Conservation (phyloP, 2,329 filamentous ascomycete genomes). For the Calycina herbarum region DNA sequence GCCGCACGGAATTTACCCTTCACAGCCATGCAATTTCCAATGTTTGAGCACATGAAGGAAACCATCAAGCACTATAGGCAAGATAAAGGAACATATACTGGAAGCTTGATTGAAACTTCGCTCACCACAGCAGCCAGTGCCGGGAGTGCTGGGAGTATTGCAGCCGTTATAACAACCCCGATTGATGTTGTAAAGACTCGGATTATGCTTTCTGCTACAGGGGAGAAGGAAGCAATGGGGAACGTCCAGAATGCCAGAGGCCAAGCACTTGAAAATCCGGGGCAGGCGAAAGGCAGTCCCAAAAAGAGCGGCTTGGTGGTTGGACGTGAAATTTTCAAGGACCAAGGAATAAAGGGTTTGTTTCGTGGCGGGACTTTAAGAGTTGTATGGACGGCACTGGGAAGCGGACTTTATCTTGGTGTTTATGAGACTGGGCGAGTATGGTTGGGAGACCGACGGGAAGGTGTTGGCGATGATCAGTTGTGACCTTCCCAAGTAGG, state of each 20-base stretch:
- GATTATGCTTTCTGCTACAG: constrained; percentile 71
- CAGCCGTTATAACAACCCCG: constrained; percentile 82
- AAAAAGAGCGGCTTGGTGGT: constrained; percentile 56
- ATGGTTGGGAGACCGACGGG: constrained; percentile 47
- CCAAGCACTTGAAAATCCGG: constrained; percentile 28
- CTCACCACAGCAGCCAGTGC: constrained; percentile 72
- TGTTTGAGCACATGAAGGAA: constrained; percentile 72
- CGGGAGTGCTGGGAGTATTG: constrained; percentile 69
- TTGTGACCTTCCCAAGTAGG: neutral
- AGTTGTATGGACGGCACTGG: constrained; percentile 74
- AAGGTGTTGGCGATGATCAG: constrained; percentile 1
- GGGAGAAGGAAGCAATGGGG: constrained; percentile 34
- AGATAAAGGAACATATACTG: constrained; percentile 29
- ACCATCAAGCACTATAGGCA: constrained; percentile 49
- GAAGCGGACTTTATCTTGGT: constrained; percentile 81
- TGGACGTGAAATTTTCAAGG: constrained; percentile 61
- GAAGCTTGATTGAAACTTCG: constrained; percentile 62
- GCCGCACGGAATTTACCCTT: constrained; percentile 83
- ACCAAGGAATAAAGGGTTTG: constrained; percentile 70
- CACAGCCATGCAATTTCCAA: constrained; percentile 83
- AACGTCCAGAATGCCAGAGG: constrained; percentile 31
- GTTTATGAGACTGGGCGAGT: constrained; percentile 79
- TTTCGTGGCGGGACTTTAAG: constrained; percentile 76
- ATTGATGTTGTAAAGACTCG: constrained; percentile 88
- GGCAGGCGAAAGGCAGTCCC: constrained; percentile 35